phyloP scores from a whole-genome alignment of 2,329 filamentous ascomycete genomes.

The Xylaria sp. region DNA sequence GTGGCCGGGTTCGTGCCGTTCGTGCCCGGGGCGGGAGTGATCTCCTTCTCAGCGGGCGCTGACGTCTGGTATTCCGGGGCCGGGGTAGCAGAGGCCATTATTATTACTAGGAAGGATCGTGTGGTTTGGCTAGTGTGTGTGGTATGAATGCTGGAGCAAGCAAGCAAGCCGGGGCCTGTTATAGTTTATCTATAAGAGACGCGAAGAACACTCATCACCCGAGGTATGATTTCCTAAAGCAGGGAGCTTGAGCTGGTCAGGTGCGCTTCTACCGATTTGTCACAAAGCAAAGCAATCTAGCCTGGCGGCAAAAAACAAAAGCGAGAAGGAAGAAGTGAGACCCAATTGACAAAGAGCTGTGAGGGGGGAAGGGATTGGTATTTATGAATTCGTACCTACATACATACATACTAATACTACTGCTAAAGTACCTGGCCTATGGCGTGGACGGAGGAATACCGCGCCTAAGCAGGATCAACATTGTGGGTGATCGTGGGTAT shows the following conservation, averaged over 20 bases:
- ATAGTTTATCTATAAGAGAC: not conserved
- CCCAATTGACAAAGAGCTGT: not conserved
- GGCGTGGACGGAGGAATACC: not conserved
- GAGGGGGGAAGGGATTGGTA: slow-evolving; percentile 22
- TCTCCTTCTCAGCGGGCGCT: slow-evolving; percentile 43
- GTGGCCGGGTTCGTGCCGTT: slow-evolving; percentile 41
- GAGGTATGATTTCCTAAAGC: too few species aligned
- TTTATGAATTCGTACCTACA: slow-evolving; percentile 27
- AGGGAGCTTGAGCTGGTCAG: slow-evolving; percentile 5
- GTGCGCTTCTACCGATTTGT: not conserved
- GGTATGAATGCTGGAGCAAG: not conserved
- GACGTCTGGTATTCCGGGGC: slow-evolving; percentile 34
- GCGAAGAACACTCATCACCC: not conserved
- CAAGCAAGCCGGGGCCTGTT: not conserved
- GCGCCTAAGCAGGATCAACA: slow-evolving; percentile 5
- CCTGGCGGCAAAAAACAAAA: slow-evolving; percentile 10
- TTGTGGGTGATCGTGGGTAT: slow-evolving; percentile 10
- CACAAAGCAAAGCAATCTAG: slow-evolving; percentile 10
- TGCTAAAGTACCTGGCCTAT: not conserved
- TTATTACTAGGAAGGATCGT: not conserved
- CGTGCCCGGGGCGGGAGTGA: slow-evolving; percentile 20
- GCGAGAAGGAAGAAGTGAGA: slow-evolving; percentile 15
- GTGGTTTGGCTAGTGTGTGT: not conserved
- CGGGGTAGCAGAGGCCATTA: slow-evolving; percentile 13
- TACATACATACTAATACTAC: too few species aligned